Evolutionary conservation across 257 asterid species (phyloP), one percentile per base, ranked within the genome.

Genomic region (Scutellaria baicalensis): DNA sequence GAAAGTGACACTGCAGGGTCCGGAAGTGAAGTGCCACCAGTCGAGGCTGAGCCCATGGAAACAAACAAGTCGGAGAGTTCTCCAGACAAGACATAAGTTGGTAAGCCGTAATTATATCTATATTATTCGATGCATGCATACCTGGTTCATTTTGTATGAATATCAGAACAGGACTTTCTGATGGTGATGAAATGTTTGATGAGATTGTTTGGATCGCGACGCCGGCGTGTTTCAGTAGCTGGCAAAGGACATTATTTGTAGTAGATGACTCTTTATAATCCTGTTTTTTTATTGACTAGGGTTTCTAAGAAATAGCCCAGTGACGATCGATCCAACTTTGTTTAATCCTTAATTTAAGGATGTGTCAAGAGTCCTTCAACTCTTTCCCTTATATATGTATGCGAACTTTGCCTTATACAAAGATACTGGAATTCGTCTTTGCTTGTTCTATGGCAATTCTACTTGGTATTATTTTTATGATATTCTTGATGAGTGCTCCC

Each of bases 31-130:
- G 84, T 13, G 10, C 81, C 82, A 0, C 61, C 78, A 14, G 65
- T 79, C 16, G 77, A 63, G 20, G 59, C 80, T 3, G 95, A 86
- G 75, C 86, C 97, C 12, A 88, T 90, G 93, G 92, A 90, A 51
- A 88, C 93, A 0, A 90, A 87, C n/a, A 81, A 83, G 48, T 9
- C 88, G 1, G 89, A 84, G 49, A 35, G 74, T 7, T 61, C 47
- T 33, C 73, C 59, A 6, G 45, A 43, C 18, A 74, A 74, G 16
- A 83, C 65, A 23, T 64, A 64, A 49, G 82, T 59, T 20, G 13
- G 58, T 13, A 23, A 54, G 59, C 20, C 52, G 17, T 27, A 27
- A 27, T 27, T 27, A 27, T 27, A 27, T 27, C 33, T 27, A 27
- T 27, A 27, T n/a, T n/a, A n/a, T 65, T 66, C 60, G 16, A 39